phyloP scores from a whole-genome alignment of 2,329 filamentous ascomycete species.

The Calonectria hongkongensis region DNA sequence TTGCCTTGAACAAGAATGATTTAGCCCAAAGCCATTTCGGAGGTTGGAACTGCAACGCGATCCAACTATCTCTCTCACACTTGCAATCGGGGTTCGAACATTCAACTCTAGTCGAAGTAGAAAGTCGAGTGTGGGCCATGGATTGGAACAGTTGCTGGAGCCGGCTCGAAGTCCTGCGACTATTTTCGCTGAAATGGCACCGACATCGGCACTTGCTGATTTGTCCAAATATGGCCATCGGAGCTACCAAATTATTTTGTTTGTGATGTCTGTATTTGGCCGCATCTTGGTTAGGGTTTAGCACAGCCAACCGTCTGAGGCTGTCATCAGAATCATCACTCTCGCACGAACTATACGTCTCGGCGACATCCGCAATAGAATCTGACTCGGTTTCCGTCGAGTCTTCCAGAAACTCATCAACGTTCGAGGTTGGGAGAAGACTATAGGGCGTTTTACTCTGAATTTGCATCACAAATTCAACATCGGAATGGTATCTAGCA shows the following conservation, averaged over 20 bases:
- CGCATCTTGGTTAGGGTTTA: neutral
- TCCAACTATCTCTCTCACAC: neutral
- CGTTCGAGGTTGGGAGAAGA: neutral
- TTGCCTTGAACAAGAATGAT: neutral
- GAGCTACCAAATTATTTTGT: neutral
- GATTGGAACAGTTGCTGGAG: neutral
- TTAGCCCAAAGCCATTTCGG: constrained; percentile 45
- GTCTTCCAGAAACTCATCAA: neutral
- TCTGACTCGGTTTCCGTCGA: too few relatives aligned
- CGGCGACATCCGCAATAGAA: neutral
- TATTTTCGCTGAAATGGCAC: neutral
- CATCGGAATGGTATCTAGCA: neutral
- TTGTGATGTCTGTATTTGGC: too few relatives aligned
- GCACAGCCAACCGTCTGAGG: too few relatives aligned
- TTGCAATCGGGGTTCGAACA: neutral
- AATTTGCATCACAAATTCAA: constrained; percentile 1
- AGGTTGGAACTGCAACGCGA: constrained; percentile 14
- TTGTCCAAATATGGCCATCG: neutral
- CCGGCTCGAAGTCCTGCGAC: too few relatives aligned
- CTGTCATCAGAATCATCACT: neutral
- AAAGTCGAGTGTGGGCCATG: neutral
- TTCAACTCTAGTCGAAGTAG: neutral
- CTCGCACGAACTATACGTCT: too few relatives aligned
- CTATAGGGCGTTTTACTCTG: neutral
- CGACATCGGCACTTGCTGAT: neutral